Conservation (phyloP, 2,329 filamentous ascomycete species). For the Neonectria coccinea region DNA sequence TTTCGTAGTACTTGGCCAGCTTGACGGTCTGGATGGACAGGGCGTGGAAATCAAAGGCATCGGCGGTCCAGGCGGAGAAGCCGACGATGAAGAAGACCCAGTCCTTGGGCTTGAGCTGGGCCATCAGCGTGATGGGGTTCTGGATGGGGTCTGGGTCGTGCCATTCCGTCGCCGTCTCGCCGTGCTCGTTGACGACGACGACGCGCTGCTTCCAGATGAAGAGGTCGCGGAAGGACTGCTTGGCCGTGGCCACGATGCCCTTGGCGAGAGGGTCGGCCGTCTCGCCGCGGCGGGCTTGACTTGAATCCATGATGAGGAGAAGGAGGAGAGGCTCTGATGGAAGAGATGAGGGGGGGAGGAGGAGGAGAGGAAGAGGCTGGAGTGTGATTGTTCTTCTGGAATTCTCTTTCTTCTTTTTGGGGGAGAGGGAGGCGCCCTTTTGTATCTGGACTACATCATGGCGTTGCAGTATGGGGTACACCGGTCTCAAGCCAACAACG, state of each 20-base stretch:
- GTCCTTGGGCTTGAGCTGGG: conserved; percentile 71
- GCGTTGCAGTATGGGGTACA: background rate
- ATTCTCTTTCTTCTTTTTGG: conserved; percentile 5
- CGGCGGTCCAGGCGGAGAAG: conserved; percentile 81
- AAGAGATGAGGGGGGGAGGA: conserved; percentile 9
- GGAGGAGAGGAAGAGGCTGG: background rate
- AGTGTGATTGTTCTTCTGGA: conserved; percentile 8
- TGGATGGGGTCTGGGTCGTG: conserved; percentile 72
- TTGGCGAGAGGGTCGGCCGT: conserved; percentile 75
- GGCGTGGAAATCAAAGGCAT: conserved; percentile 87
- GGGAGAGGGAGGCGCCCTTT: conserved; percentile 22
- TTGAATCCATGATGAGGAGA: conserved; percentile 6
- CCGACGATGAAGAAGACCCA: conserved; percentile 84
- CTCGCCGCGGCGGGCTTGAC: conserved; percentile 49
- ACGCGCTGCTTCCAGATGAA: conserved; percentile 82
- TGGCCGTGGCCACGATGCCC: conserved; percentile 73
- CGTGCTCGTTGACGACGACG: conserved; percentile 71
- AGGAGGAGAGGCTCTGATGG: background rate
- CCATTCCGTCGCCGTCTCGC: conserved; percentile 77
- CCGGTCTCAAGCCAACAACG: background rate
- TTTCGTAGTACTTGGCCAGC: conserved; percentile 65
- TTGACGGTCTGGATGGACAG: conserved; percentile 83
- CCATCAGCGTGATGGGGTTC: conserved; percentile 78
- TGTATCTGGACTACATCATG: conserved; percentile 14
- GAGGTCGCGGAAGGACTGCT: conserved; percentile 72